A percentile compares a stretch with the other conserved stretches of the same genome.
Conservation (phyloP, 768 basidiomycete genomes). For the Macrolepiota dolichaula region DNA sequence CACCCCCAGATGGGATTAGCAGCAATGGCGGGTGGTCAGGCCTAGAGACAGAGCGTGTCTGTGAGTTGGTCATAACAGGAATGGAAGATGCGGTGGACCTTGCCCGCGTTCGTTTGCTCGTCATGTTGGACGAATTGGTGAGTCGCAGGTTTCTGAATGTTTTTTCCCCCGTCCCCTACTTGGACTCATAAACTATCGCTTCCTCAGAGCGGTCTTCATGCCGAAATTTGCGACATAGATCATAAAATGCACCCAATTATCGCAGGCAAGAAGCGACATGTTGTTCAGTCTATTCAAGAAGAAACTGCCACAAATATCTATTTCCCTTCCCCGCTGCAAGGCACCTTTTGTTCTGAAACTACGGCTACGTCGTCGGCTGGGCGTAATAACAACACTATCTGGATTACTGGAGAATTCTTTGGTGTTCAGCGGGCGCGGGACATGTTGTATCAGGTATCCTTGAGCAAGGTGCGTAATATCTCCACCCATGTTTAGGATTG, state of each 20-base stretch:
- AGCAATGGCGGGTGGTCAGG: slow-evolving; percentile 82
- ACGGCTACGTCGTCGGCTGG: slow-evolving; percentile 37
- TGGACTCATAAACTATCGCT: slow-evolving; percentile 16
- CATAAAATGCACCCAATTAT: slow-evolving; percentile 91
- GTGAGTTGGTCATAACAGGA: slow-evolving; percentile 90
- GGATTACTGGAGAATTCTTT: slow-evolving; percentile 98
- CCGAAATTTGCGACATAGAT: slow-evolving; percentile 91
- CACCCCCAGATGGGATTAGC: slow-evolving; percentile 74
- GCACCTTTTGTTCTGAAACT: slow-evolving; percentile 69
- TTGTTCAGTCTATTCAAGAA: slow-evolving; percentile 91
- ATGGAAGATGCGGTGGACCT: slow-evolving; percentile 86
- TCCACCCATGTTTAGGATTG: slow-evolving; percentile 2
- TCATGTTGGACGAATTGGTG: slow-evolving; percentile 94
- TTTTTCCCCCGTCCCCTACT: neutral
- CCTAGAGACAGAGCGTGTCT: slow-evolving; percentile 90
- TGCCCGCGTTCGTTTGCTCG: slow-evolving; percentile 85
- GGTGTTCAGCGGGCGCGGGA: slow-evolving; percentile 93
- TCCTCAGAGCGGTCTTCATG: slow-evolving; percentile 80
- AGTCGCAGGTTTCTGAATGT: slow-evolving; percentile 26
- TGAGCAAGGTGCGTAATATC: slow-evolving; percentile 65
- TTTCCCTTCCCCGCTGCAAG: slow-evolving; percentile 86
- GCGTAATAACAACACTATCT: slow-evolving; percentile 76
- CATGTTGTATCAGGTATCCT: slow-evolving; percentile 87
- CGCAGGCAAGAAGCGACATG: slow-evolving; percentile 82
- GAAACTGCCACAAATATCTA: slow-evolving; percentile 98